Evolutionary conservation across 164 flowering plant species (phyloP), one percentile per base, ranked within the genome.

Genomic region (Magnolia kwangsiensis): DNA sequence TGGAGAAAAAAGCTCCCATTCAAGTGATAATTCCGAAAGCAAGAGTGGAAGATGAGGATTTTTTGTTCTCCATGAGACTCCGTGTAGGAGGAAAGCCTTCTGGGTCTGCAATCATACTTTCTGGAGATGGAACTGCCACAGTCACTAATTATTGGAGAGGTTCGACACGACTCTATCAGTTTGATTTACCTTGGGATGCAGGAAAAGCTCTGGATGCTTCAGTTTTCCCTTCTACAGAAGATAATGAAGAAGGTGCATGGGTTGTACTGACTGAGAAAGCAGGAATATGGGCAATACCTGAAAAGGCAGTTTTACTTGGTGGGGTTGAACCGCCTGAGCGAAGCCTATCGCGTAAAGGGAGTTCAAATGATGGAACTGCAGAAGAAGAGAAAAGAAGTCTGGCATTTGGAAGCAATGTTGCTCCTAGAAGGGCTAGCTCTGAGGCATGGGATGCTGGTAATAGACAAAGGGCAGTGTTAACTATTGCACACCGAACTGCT

Each of bases 281-380:
- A 73, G 98, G 99, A 84, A 77, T 94, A 51, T 94, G 98, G 99
- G 93, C 95, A 59, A 92, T 95, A 86, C 99, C 97, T 63, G 99
- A 90, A 82, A 93, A 90, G 84, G 96, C 98, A 50, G 88, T 95
- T 83, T 78, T 92, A 63, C 87, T 91, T 81, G 98, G 97, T 78
- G 98, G 97, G 68, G 97, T 95, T 76, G 97, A 95, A 78, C 97
- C 98, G 66, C 98, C 98, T 69, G 96, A 93, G 78, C 82, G 92
- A 81, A 93, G 98, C 85, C 84, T 94, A 82, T 91, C 99, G 58
- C 95, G 93, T 70, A 94, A 87, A 85, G 94, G 97, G 51, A 92
- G 95, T 87, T 91, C 94, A 74, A 91, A 92, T 81, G 98, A 89
- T 81, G 80, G 91, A 78, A 83, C 93, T 79, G 65, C 84, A 51